Evolutionary conservation across 768 basidiomycete species (phyloP), one percentile per base, ranked within the genome.

Genomic region (Termitomyces sp.): DNA sequence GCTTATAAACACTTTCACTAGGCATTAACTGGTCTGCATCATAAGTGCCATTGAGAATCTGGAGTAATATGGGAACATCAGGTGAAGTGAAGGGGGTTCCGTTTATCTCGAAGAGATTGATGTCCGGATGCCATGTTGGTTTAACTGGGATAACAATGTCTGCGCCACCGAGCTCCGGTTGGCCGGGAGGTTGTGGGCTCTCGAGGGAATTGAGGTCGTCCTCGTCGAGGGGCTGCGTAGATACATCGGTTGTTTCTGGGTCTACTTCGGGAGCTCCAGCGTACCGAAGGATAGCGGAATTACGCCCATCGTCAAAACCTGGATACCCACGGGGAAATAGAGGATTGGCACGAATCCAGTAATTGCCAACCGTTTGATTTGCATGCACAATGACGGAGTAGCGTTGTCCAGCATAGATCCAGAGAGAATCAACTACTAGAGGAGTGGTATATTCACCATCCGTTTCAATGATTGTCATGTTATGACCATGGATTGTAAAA

Each of bases 401-500:
- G 20, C 68, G 68, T 77, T 57, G 56, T 7, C 56, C 56, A 22
- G 49, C 37, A 34, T 37, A 57, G 3, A 57, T 32, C 18, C 24
- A 59, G 46, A 76, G 67, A 13, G 68, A 73, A 51, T 80, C 78
- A 4, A 79, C 81, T 4, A 70, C 67, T 5, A 78, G 66, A 0
- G 83, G 79, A 26, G 65, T 40, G 0, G 73, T 74, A 63, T 77
- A 77, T 40, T 65, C 69, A 1, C 78, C 75, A 42, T 85, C 83
- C 3, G 66, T 78, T 62, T 85, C 83, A 43, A 85, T 83, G 57
- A 85, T 71, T 4, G 79, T 82, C 49, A 57, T 42, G 2, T 32
- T 65, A 58, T 82, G 81, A 18, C 71, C 71, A 60, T 81, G 76
- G 36, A 82, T 76, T 2, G 75, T 68, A 64, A 82, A 81, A 39